Evolutionary conservation across 1,139 yeast species (phyloP), one percentile per base, ranked within the genome.

Genomic region (Arxiozyma slooffiae): DNA sequence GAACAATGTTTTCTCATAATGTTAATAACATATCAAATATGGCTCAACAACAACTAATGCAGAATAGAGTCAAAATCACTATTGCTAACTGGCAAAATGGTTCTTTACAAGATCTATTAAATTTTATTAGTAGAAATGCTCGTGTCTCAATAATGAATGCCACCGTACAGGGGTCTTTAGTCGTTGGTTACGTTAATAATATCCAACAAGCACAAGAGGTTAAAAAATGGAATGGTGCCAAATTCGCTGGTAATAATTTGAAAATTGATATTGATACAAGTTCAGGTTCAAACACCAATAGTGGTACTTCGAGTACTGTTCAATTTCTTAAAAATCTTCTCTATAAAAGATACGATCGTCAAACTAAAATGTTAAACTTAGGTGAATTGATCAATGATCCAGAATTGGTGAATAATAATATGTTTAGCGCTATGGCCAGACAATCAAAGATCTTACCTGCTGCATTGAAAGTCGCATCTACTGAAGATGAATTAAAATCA

Each of bases 381-480:
- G 75, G 83, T 17, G 73, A 72, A 48, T 79, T 89, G 60, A 77
- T 78, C 53, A 76, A 76, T 49, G 97, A 92, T 63, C 82, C 79
- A 24, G 74, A 69, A 18, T 71, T 92, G 46, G 70, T 70, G 21
- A 71, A 77, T 17, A 76, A 77, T 55, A 96, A 96, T 0, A 72
- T 88, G 51, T 81, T 89, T 59, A 76, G 80, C 22, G 71, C 79
- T 17, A 71, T 80, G 1, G 66, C 75, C 5, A 75, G 79, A 9
- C 77, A 81, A 47, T 77, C 94, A n/a, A 90, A 90, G 66, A 82
- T 90, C 76, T 88, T 92, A 67, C 86, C 90, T 4, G 98, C 98
- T 0, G 71, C 92, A 57, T 81, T 92, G 88, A 88, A 85, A 64
- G 71, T 94, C 17, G 96, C 96, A 1, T 64, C 70, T 1, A 73